Percentiles rank a stretch among this genome's conserved stretches.
These are phyloP conservation scores for Tuber indicum DNA, from an alignment of 495 filamentous ascomycete genomes.

Conservation along the genomic window DNA sequence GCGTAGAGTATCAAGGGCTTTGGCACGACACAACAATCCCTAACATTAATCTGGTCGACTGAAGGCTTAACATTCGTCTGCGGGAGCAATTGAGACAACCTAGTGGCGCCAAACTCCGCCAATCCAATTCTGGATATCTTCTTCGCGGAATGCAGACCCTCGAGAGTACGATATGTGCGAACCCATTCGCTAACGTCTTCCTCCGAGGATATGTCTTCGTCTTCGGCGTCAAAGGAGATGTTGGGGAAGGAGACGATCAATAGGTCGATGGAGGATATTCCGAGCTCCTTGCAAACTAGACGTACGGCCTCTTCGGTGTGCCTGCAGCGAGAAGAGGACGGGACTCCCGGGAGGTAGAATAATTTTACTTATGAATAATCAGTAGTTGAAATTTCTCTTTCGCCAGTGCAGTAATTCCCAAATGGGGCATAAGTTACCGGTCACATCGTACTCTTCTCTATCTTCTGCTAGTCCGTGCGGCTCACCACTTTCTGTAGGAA, in stretches of 20 bases:
- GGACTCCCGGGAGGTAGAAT: constrained; percentile 36
- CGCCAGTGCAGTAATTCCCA: neutral
- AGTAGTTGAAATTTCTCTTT: neutral
- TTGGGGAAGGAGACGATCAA: constrained; percentile 90
- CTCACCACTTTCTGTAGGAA: constrained; percentile 11
- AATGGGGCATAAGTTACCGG: constrained; percentile 17
- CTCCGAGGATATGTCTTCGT: constrained; percentile 55
- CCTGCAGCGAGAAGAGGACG: constrained; percentile 26
- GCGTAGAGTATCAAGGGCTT: constrained; percentile 79
- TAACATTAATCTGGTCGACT: constrained; percentile 94
- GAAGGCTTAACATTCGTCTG: constrained; percentile 62
- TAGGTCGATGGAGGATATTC: constrained; percentile 69
- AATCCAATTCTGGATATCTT: constrained; percentile 69
- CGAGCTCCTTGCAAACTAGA: constrained; percentile 63
- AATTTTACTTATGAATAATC: constrained; percentile 31
- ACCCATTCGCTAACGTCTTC: constrained; percentile 59
- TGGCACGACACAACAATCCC: constrained; percentile 93
- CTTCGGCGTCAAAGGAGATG: constrained; percentile 87
- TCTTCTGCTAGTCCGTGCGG: constrained; percentile 30
- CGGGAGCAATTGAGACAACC: constrained; percentile 61
- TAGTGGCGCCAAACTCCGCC: constrained; percentile 81
- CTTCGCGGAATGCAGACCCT: constrained; percentile 64
- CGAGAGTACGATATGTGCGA: constrained; percentile 63
- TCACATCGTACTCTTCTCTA: constrained; percentile 38
- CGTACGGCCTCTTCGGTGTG: constrained; percentile 49